These are phyloP conservation scores for Sarocladium strictum DNA, from an alignment of 2,329 filamentous ascomycete genomes.

Conservation along the genomic window DNA sequence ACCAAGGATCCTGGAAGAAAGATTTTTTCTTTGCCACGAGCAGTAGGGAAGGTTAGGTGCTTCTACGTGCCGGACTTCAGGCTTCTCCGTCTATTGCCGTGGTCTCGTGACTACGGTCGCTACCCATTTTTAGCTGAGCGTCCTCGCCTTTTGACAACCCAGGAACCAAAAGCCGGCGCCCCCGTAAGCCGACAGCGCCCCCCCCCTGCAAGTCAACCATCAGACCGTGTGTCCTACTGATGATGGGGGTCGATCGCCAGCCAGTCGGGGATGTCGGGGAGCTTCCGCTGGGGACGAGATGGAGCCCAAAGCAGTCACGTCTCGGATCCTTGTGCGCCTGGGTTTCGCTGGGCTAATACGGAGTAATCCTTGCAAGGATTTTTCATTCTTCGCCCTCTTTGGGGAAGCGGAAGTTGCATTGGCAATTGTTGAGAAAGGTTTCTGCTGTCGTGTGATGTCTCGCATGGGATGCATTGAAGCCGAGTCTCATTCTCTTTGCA, in stretches of 20 bases:
- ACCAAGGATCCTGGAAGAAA: too few relatives aligned
- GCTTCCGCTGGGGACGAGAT: background rate
- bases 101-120: background rate
- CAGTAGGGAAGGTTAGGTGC: too few relatives aligned
- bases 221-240: background rate
- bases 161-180: background rate
- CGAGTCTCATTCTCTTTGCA: too few relatives aligned
- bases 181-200: background rate
- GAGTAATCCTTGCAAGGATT: background rate
- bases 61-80: background rate
- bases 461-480: too few relatives aligned
- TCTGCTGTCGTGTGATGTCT: too few relatives aligned
- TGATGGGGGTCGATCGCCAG: background rate
- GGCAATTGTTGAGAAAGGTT: too few relatives aligned
- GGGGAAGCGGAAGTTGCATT: too few relatives aligned
- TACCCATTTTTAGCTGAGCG: too few relatives aligned
- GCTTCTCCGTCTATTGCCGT: background rate
- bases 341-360: background rate
- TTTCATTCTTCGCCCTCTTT: background rate
- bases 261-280: constrained; percentile 7
- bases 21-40: too few relatives aligned
- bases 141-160: too few relatives aligned
- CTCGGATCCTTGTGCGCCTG: background rate
- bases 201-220: background rate
- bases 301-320: background rate